Evolutionary conservation across 2,329 filamentous ascomycete genomes (phyloP).

Genomic region (Talaromyces sp.): DNA sequence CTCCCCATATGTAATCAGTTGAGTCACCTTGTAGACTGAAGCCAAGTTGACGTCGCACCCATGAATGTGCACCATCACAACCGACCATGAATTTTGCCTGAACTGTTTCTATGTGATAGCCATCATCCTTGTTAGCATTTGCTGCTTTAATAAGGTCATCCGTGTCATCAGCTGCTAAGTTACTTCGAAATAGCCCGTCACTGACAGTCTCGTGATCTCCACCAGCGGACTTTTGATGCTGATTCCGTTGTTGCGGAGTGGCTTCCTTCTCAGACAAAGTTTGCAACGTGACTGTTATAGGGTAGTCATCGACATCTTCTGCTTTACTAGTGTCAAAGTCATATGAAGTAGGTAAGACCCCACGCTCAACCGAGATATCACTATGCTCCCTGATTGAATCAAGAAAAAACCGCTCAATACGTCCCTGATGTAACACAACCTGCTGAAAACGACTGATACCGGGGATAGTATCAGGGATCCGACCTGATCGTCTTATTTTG

Average conservation of each 20-base stretch:
- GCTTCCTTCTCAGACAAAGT: background rate
- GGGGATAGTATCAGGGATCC: constrained; percentile 7
- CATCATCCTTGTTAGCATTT: background rate
- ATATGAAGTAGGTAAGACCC: constrained; percentile 56
- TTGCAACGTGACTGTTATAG: background rate
- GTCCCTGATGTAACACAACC: constrained; percentile 67
- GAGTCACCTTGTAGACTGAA: constrained; percentile 56
- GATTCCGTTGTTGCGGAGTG: constrained; percentile 50
- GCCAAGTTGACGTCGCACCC: constrained; percentile 58
- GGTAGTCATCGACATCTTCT: background rate
- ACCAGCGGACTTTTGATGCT: constrained; percentile 40
- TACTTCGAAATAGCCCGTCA: constrained; percentile 58
- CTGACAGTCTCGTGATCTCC: background rate
- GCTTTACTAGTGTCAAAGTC: constrained; percentile 48
- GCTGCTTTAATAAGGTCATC: constrained; percentile 44
- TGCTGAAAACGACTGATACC: constrained; percentile 43
- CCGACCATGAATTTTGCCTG: constrained; percentile 63
- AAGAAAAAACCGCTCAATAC: constrained; percentile 65
- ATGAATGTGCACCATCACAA: constrained; percentile 66
- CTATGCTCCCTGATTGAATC: constrained; percentile 57
- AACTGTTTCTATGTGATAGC: background rate
- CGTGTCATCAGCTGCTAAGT: constrained; percentile 55
- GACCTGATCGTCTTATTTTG: constrained; percentile 1
- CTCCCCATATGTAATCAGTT: constrained; percentile 44
- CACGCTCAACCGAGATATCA: constrained; percentile 57